Evolutionary conservation across 2,329 filamentous ascomycete genomes (phyloP), one percentile per base, ranked within the genome.

Genomic region (Botryotinia globosa): DNA sequence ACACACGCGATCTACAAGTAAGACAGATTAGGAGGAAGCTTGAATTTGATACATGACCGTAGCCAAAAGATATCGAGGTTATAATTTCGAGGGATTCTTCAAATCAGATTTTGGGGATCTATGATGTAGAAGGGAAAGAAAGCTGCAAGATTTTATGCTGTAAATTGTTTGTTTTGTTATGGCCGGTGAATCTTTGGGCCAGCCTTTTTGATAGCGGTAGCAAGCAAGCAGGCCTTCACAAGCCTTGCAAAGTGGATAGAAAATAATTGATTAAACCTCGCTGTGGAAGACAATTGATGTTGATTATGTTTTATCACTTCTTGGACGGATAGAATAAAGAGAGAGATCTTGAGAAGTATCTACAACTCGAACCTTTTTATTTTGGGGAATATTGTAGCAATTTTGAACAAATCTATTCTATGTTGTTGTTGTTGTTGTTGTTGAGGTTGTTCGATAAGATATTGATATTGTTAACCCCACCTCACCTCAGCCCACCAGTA

Each of bases 231-330:
- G 29, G 25, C 37, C 37, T 44, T 29, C n/a, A 63, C 18, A 29
- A 69, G 66, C 54, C 66, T 69, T 32, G 39, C 51, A 68, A 56
- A 68, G 65, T 56, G 65, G 65, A 68, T 54, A 54, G 37, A 56
- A n/a, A 29, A 51, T 16, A 37, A 34, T 45, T 32, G 32, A 67
- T 51, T 9, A 5, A 51, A 34, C 25, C 29, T n/a, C 22, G 9
- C 7, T 54, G 4, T 51, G 4, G 29, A 32, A 68, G 34, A 10
- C 14, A 68, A 56, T 22, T n/a, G 4, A 42, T 22, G 22, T 42
- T 68, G 25, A 16, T 20, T 62, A 10, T 25, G 4, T 61, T 44
- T 44, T 18, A 10, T 42, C 61, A 63, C 22, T 48, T n/a, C 22
- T 32, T 65, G 29, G 45, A 9, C 14, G 25, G 62, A 10, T 12